A percentile compares a stretch with the other conserved stretches of the same genome.
phyloP scores from a whole-genome alignment of 2,329 filamentous ascomycete genomes.

The Lachnellula suecica region DNA sequence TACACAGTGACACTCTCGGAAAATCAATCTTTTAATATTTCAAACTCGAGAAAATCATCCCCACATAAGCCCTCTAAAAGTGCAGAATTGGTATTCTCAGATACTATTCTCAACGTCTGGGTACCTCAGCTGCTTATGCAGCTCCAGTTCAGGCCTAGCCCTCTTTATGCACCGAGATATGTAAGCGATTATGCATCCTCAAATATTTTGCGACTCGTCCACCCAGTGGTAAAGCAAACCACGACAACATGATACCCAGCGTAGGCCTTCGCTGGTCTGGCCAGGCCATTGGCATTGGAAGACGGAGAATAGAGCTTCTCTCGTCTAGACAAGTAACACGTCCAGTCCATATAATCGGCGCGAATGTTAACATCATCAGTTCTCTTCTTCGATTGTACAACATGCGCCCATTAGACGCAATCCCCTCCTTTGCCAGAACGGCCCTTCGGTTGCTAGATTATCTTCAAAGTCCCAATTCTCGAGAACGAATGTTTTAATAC shows the following conservation, averaged over 20 bases:
- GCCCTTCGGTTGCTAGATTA: conserved; percentile 16
- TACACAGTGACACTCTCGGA: neutral
- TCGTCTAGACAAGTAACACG: conserved; percentile 32
- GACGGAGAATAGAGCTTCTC: conserved; percentile 36
- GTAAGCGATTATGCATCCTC: conserved; percentile 6
- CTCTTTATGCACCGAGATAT: neutral
- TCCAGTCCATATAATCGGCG: neutral
- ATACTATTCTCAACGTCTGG: neutral
- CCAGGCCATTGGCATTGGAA: conserved; percentile 39
- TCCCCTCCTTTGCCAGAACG: conserved; percentile 24
- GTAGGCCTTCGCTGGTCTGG: conserved; percentile 49
- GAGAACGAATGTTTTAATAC: conserved; percentile 20
- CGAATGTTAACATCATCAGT: conserved; percentile 26
- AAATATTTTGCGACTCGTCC: conserved; percentile 31
- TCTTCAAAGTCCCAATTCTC: conserved; percentile 16
- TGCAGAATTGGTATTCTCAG: neutral
- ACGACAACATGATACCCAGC: conserved; percentile 51
- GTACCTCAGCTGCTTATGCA: conserved; percentile 2
- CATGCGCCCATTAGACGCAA: conserved; percentile 24
- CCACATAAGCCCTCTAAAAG: too few species aligned
- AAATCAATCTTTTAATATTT: too few species aligned
- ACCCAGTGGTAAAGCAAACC: conserved; percentile 12
- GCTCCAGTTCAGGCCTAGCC: neutral
- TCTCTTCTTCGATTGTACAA: conserved; percentile 30
- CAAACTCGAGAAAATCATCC: too few species aligned